These are phyloP conservation scores for Boechera divaricarpa DNA, from an alignment of 345 rosid genomes.

Conservation along the genomic window DNA sequence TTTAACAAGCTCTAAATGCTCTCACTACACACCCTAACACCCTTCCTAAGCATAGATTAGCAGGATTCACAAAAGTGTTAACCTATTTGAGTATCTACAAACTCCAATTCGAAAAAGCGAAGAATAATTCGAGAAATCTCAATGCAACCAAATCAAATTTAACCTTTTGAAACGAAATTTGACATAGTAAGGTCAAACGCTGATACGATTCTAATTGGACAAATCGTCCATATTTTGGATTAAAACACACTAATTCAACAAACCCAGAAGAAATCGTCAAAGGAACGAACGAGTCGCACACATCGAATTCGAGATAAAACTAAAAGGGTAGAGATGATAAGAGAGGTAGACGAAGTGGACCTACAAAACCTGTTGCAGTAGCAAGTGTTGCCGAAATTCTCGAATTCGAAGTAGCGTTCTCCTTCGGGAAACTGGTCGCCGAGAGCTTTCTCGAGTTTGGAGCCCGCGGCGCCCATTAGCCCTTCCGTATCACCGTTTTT, in stretches of 20 bases:
- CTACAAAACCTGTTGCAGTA: slow-evolving; percentile 99
- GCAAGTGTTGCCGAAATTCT: slow-evolving; percentile 98
- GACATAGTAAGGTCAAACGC: slow-evolving; percentile 18
- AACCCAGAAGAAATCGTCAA: slow-evolving; percentile 19
- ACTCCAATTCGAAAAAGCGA: too few species aligned
- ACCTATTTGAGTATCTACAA: not conserved
- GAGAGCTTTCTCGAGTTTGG: slow-evolving; percentile 98
- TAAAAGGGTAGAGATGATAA: not conserved
- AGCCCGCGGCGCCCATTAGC: slow-evolving; percentile 96
- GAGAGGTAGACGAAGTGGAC: slow-evolving; percentile 40
- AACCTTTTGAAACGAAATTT: slow-evolving; percentile 9
- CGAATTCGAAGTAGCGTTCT: slow-evolving; percentile 96
- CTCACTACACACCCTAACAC: slow-evolving; percentile 1
- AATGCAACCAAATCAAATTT: not conserved
- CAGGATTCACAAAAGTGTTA: not conserved
- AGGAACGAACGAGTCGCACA: not conserved
- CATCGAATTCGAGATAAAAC: slow-evolving; percentile 6
- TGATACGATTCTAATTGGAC: not conserved
- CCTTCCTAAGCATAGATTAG: not conserved
- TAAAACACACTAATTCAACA: slow-evolving; percentile 6
- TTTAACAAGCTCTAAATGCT: not conserved
- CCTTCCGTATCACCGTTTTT: slow-evolving; percentile 43
- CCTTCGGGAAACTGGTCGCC: slow-evolving; percentile 99
- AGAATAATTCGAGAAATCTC: slow-evolving; percentile 3
- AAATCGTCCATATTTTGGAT: not conserved